Evolutionary conservation across 2,329 filamentous ascomycete species (phyloP).

Genomic region (Exophiala sp.): DNA sequence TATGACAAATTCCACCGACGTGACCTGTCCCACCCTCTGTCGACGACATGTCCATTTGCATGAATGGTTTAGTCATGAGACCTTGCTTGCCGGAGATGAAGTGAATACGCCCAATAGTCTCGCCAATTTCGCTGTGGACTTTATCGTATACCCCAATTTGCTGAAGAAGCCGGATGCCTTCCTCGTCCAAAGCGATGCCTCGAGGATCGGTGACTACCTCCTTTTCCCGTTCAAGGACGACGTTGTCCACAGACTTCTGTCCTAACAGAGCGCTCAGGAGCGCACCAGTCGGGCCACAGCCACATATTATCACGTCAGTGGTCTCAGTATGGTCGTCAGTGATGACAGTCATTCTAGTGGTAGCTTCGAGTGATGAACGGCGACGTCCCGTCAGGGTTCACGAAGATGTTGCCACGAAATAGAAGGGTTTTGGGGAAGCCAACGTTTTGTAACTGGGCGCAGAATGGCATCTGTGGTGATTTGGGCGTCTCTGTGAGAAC

Average conservation of each 20-base stretch:
- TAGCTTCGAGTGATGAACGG: no score
- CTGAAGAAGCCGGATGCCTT: constrained; percentile 33
- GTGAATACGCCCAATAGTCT: constrained; percentile 23
- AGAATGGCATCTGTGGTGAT: no score
- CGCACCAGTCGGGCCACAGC: constrained; percentile 35
- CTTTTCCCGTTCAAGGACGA: constrained; percentile 32
- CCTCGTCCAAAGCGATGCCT: constrained; percentile 35
- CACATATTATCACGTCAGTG: constrained; percentile 34
- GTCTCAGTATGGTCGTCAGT: constrained; percentile 1
- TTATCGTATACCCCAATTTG: constrained; percentile 31
- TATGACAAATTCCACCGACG: constrained; percentile 32
- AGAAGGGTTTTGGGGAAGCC: no score
- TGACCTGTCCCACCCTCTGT: constrained; percentile 33
- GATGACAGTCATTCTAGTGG: background rate
- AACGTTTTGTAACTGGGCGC: no score
- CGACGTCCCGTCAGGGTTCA: no score
- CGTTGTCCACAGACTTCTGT: constrained; percentile 26
- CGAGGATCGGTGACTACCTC: constrained; percentile 35
- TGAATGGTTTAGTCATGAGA: constrained; percentile 27
- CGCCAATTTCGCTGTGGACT: constrained; percentile 32
- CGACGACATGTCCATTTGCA: constrained; percentile 29
- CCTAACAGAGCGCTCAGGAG: constrained; percentile 32
- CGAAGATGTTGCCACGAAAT: no score
- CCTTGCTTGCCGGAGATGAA: constrained; percentile 30
- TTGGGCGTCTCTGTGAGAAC: no score